These are phyloP conservation scores for Penicillium expansum DNA, from an alignment of 2,329 filamentous ascomycete genomes.

Conservation along the genomic window DNA sequence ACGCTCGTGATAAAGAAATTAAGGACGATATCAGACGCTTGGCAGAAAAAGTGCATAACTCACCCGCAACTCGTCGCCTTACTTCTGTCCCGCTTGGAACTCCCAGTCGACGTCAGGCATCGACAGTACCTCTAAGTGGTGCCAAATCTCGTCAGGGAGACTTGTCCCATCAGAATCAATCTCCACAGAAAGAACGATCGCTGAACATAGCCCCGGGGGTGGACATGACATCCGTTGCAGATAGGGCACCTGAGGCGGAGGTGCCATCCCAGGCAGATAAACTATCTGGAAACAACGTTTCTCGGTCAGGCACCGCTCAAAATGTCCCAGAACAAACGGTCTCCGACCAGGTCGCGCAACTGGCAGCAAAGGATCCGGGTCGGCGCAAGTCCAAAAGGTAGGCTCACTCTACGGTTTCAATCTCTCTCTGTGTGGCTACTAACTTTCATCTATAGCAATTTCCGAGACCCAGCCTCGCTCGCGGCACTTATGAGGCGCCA, in stretches of 20 bases:
- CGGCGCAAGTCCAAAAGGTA: slow-evolving; percentile 8
- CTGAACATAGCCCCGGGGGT: background rate
- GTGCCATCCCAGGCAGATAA: no score
- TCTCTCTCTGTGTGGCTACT: background rate
- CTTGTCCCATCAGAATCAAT: background rate
- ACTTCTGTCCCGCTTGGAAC: background rate
- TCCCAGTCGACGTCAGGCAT: background rate
- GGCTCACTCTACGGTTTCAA: background rate
- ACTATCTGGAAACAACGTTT: background rate
- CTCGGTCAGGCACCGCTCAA: background rate
- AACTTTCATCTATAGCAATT: background rate
- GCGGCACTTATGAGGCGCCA: slow-evolving; percentile 4
- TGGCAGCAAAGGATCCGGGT: background rate
- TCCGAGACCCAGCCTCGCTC: slow-evolving; percentile 1
- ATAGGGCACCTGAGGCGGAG: no score
- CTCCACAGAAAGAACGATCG: background rate
- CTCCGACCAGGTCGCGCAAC: background rate
- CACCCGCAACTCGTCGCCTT: background rate
- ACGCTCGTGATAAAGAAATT: slow-evolving; percentile 47
- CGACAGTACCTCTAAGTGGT: background rate
- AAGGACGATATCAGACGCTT: slow-evolving; percentile 34
- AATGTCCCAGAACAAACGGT: background rate
- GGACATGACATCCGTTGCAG: background rate
- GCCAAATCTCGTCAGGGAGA: background rate
- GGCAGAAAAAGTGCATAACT: background rate